A percentile compares a stretch with the other conserved stretches of the same genome.
Conservation (phyloP, 1,139 yeast species). For the Candida glucosophila region DNA sequence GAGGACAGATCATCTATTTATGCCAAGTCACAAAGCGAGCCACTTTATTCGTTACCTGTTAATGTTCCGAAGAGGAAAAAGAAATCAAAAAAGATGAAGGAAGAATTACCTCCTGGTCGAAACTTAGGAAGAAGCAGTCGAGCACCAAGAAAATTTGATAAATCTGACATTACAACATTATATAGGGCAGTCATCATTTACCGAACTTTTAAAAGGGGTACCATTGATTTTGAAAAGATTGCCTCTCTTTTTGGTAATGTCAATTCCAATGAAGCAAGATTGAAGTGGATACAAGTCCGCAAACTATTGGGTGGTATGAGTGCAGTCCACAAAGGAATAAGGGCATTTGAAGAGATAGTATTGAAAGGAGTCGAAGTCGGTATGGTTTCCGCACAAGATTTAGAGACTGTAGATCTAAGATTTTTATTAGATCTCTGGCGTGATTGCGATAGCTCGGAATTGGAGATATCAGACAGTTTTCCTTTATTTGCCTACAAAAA, state of each 20-base stretch:
- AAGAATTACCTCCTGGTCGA: conserved; percentile 2
- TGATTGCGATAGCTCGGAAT: conserved; percentile 31
- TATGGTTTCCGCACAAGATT: conserved; percentile 32
- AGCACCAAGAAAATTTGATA: conserved; percentile 21
- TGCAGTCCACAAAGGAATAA: conserved; percentile 43
- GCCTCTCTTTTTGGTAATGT: conserved; percentile 33
- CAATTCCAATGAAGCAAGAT: conserved; percentile 31
- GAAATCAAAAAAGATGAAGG: conserved; percentile 5
- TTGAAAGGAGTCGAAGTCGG: conserved; percentile 44
- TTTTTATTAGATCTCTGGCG: conserved; percentile 52
- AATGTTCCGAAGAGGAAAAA: conserved; percentile 12
- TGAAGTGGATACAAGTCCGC: conserved; percentile 57
- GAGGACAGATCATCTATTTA: conserved; percentile 1
- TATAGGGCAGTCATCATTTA: conserved; percentile 58
- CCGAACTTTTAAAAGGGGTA: conserved; percentile 39
- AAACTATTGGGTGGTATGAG: conserved; percentile 46
- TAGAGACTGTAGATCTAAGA: conserved; percentile 39
- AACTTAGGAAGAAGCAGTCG: conserved; percentile 6
- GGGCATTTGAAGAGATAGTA: conserved; percentile 53
- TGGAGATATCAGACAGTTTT: conserved; percentile 23
- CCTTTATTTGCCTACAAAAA: conserved; percentile 22
- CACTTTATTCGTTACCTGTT: conserved; percentile 14
- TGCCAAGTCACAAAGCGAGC: conserved; percentile 3
- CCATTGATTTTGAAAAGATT: conserved; percentile 54
- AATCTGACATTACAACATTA: conserved; percentile 39